Evolutionary conservation across 139 green algal genomes (phyloP), one percentile per base, ranked within the genome.

Genomic region (Coelastrella sp.): DNA sequence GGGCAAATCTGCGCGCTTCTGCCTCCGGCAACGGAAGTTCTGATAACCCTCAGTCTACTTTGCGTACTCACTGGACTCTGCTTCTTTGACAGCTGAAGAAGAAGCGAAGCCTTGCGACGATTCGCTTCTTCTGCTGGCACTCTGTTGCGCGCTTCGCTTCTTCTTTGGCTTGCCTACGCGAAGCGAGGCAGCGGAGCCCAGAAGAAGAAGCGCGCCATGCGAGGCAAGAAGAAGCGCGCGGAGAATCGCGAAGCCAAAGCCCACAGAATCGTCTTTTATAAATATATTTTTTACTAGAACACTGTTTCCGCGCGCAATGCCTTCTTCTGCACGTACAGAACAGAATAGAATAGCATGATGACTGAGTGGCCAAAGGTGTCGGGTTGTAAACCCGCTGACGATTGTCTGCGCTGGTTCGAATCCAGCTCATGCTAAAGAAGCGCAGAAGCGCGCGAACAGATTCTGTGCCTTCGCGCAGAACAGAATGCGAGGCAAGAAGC

Each of bases 381-480:
- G 75, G 75, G 75, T 75, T 75, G 68, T 75, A 22, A 75, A 84
- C 78, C 78, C 78, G 78, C 78, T 84, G 78, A 84, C 78, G 57
- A 71, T 66, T 47, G 78, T 84, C 78, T 84, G 47, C 78, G 78
- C 47, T 66, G 78, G 78, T 84, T 84, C 78, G 78, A 84, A 76
- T 86, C 57, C 57, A 59, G 80, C 80, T 86, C 57, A 73, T 82
- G 22, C 87, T 32, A 84, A 68, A 85, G 64, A 92, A 85, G 76
- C 19, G 60, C 58, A 92, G 61, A 47, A 54, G 20, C 17, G 73
- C 20, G 32, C 32, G 32, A 47, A 47, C 32, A 47, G 32, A 47
- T 47, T 47, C 32, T 47, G 32, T 47, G 32, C 32, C 32, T 47
- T 47, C 32, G 32, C 32, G 32, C 32, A 47, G 32, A 47, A 47